These are phyloP conservation scores for Pluteus cervinus DNA, from an alignment of 768 basidiomycete species.

Conservation along the genomic window DNA sequence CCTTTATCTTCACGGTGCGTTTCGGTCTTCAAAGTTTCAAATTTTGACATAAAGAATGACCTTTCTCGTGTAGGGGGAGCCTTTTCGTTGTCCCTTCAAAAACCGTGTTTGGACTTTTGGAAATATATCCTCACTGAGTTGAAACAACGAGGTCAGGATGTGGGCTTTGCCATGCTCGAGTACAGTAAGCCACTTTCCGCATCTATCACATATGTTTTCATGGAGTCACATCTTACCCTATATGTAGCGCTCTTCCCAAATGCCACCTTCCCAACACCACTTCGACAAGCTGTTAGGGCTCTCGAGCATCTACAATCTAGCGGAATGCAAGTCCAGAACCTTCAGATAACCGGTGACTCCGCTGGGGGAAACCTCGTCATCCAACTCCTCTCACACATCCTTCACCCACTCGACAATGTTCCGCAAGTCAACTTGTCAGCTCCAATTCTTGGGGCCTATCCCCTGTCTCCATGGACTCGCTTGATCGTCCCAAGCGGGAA, in stretches of 20 bases:
- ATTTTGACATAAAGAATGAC: neutral
- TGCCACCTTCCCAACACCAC: constrained; percentile 27
- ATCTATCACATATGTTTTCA: neutral
- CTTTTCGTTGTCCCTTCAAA: constrained; percentile 18
- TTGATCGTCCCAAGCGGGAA: constrained; percentile 16
- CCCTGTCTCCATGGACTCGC: constrained; percentile 28
- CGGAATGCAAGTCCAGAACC: constrained; percentile 17
- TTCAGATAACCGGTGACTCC: constrained; percentile 27
- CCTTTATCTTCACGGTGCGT: constrained; percentile 24
- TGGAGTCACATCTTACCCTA: too few species aligned
- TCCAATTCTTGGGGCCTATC: constrained; percentile 18
- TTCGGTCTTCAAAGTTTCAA: neutral
- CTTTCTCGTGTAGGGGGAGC: constrained; percentile 21
- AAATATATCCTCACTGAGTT: constrained; percentile 19
- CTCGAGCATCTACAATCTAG: constrained; percentile 23
- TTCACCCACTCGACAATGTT: constrained; percentile 19
- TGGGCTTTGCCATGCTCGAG: constrained; percentile 22
- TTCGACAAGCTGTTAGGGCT: constrained; percentile 22
- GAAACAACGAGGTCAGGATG: constrained; percentile 14
- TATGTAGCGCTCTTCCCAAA: constrained; percentile 25
- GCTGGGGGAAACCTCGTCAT: constrained; percentile 26
- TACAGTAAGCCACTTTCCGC: constrained; percentile 20
- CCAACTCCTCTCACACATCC: constrained; percentile 23
- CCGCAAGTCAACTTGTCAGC: constrained; percentile 8
- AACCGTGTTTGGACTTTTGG: constrained; percentile 20